phyloP scores from a whole-genome alignment of 495 filamentous ascomycete genomes.

The Lasiosphaeria hispida region DNA sequence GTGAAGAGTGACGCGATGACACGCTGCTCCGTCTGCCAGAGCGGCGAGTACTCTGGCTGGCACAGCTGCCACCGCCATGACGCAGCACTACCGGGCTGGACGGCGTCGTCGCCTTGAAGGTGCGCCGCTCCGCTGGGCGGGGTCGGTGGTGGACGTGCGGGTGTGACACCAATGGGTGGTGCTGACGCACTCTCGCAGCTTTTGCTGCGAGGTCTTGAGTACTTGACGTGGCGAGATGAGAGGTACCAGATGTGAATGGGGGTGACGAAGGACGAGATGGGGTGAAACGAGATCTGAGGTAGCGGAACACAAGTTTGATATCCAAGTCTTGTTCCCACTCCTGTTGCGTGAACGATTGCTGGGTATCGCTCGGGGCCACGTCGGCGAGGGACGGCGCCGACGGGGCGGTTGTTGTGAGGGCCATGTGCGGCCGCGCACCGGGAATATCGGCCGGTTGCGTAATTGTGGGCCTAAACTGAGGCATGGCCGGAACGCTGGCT shows the following conservation, averaged over 20 bases:
- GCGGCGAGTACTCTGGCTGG: constrained; percentile 73
- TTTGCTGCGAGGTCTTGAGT: constrained; percentile 69
- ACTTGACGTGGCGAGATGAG: constrained; percentile 47
- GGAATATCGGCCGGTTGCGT: constrained; percentile 30
- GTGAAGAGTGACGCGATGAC: constrained; percentile 60
- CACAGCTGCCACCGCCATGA: constrained; percentile 64
- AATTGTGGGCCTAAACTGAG: constrained; percentile 52
- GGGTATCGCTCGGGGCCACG: constrained; percentile 6
- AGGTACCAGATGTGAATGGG: constrained; percentile 37
- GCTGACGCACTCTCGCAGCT: constrained; percentile 76
- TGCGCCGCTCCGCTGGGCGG: constrained; percentile 48
- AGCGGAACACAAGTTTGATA: constrained; percentile 82
- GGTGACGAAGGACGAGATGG: constrained; percentile 34
- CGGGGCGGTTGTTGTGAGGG: constrained; percentile 13
- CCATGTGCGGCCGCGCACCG: constrained; percentile 18
- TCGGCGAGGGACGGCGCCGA: constrained; percentile 1
- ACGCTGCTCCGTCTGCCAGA: constrained; percentile 56
- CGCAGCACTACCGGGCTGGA: constrained; percentile 49
- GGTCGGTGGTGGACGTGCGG: constrained; percentile 38
- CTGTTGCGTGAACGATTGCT: constrained; percentile 51
- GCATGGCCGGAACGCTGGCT: constrained; percentile 28
- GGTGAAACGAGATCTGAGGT: constrained; percentile 71
- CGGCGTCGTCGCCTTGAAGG: constrained; percentile 50
- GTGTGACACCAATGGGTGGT: constrained; percentile 74
- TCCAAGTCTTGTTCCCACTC: constrained; percentile 91